Evolutionary conservation across 1,284 basidiomycete genomes (phyloP).

Genomic region (Boletus nobilissimus): DNA sequence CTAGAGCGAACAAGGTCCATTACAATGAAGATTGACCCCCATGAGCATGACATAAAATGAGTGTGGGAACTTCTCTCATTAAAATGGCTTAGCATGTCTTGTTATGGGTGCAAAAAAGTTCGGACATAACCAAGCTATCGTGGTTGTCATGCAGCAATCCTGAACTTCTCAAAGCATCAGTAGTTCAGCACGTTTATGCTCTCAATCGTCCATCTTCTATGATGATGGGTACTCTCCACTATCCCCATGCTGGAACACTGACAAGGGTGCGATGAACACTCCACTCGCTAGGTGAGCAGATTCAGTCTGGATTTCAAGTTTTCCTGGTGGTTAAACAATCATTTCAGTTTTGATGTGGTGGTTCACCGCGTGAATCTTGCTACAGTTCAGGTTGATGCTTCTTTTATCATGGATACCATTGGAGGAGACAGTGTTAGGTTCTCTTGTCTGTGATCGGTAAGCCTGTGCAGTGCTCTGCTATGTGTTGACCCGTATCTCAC

Average conservation of each 20-base stretch:
- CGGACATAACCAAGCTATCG: too few species aligned
- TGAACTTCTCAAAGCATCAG: too few species aligned
- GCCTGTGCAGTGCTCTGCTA: neutral
- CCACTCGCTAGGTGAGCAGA: slow-evolving; percentile 29
- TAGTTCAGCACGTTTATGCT: too few species aligned
- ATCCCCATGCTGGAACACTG: slow-evolving; percentile 34
- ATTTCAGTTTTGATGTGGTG: slow-evolving; percentile 36
- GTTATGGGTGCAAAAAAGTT: too few species aligned
- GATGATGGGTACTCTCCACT: slow-evolving; percentile 32
- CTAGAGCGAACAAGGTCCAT: too few species aligned
- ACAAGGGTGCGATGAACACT: slow-evolving; percentile 10
- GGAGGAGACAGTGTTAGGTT: slow-evolving; percentile 34
- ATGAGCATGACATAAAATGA: too few species aligned
- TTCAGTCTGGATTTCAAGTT: neutral
- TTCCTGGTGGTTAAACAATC: neutral
- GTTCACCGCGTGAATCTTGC: slow-evolving; percentile 37
- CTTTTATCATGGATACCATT: slow-evolving; percentile 36
- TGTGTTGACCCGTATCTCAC: neutral
- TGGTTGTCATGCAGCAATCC: too few species aligned
- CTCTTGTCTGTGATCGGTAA: slow-evolving; percentile 39
- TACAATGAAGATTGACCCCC: too few species aligned
- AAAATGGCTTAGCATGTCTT: too few species aligned
- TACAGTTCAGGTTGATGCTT: slow-evolving; percentile 35
- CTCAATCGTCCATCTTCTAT: too few species aligned
- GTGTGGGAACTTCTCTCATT: too few species aligned